Evolutionary conservation across 495 filamentous ascomycete species (phyloP).

Genomic region (Neurospora terricola): DNA sequence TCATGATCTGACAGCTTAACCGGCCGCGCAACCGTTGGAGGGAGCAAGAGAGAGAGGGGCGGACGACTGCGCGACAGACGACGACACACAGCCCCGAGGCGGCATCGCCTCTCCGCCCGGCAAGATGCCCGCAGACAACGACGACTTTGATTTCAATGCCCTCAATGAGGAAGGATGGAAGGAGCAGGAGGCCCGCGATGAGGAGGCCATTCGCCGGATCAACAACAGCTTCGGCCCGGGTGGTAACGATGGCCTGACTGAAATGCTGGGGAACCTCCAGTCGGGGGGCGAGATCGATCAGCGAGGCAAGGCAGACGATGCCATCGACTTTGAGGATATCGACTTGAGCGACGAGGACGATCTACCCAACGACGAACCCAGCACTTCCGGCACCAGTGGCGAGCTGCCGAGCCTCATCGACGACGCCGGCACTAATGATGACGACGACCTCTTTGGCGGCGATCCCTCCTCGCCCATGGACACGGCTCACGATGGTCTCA

Average conservation of each 20-base stretch:
- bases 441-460: constrained; percentile 43
- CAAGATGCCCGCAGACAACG: constrained; percentile 15
- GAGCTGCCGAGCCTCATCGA: constrained; percentile 39
- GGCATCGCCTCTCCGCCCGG: background rate
- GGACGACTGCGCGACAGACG: constrained; percentile 1
- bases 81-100: background rate
- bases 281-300: constrained; percentile 24
- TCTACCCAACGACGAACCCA: constrained; percentile 34
- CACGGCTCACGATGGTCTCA: constrained; percentile 19
- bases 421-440: constrained; percentile 37
- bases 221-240: constrained; percentile 5
- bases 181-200: constrained; percentile 18
- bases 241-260: constrained; percentile 2
- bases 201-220: constrained; percentile 12
- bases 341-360: constrained; percentile 61
- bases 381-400: constrained; percentile 18
- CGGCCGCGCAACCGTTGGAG: constrained; percentile 13
- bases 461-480: constrained; percentile 26
- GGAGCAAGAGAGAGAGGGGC: constrained; percentile 7
- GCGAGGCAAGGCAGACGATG: constrained; percentile 32
- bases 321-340: constrained; percentile 77
- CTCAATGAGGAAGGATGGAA: constrained; percentile 20
- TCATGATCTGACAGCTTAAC: constrained; percentile 13
- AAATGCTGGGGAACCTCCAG: constrained; percentile 15
- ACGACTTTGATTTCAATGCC: constrained; percentile 9